Conservation (phyloP, 495 filamentous ascomycete species). For the Aspergillus leporis region DNA sequence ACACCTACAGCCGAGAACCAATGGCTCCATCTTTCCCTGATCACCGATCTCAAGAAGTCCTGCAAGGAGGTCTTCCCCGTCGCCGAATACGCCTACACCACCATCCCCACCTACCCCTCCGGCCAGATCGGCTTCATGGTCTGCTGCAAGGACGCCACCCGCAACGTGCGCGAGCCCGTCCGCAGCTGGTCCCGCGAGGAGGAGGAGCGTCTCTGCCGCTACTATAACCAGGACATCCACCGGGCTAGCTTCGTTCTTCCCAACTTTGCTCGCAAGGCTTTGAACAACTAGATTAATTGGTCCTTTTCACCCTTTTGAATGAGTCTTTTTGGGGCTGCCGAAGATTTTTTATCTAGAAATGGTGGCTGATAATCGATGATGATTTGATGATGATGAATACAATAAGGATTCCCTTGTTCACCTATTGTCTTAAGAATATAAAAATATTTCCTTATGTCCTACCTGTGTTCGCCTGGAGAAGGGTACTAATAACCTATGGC, state of each 20-base stretch:
- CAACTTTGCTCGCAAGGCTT: conserved; percentile 82
- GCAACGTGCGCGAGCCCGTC: conserved; percentile 80
- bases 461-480: not conserved
- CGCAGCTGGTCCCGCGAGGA: conserved; percentile 79
- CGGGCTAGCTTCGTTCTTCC: conserved; percentile 90
- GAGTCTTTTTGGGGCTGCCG: not conserved
- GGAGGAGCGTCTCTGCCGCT: conserved; percentile 86
- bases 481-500: not conserved
- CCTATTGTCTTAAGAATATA: conserved; percentile 1
- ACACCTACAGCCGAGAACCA: conserved; percentile 84
- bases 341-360: conserved; percentile 6
- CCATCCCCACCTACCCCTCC: conserved; percentile 98
- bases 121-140: conserved; percentile 99
- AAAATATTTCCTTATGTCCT: not conserved
- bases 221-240: conserved; percentile 96
- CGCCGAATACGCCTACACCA: conserved; percentile 98
- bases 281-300: conserved; percentile 40
- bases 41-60: conserved; percentile 87
- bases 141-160: conserved; percentile 87
- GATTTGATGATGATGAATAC: conserved; percentile 26
- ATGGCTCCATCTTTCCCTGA: conserved; percentile 94
- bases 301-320: conserved; percentile 7
- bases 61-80: conserved; percentile 97
- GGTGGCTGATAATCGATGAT: conserved; percentile 22
- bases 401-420: conserved; percentile 5